Conservation (phyloP, 257 asterid species). For the Asclepias syriaca region DNA sequence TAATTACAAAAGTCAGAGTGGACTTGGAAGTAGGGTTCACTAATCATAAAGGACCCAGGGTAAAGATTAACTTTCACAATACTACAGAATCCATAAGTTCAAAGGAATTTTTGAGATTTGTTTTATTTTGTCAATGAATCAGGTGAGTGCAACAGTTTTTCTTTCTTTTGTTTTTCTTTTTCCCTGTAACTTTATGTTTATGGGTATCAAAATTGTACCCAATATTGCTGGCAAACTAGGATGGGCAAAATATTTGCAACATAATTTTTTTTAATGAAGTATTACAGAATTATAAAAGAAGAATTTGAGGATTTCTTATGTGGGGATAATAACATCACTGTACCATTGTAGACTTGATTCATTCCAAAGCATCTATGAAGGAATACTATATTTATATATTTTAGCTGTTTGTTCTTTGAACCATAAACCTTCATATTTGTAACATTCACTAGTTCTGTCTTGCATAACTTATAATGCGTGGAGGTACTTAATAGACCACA, state of each 20-base stretch:
- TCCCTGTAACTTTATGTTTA: background rate
- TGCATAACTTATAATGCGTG: background rate
- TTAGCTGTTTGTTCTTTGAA: background rate
- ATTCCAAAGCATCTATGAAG: background rate
- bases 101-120: background rate
- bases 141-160: background rate
- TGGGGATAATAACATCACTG: background rate
- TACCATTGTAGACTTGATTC: background rate
- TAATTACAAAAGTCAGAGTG: background rate
- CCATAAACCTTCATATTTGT: background rate
- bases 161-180: no score
- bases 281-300: background rate
- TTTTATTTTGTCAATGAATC: background rate
- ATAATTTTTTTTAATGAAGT: background rate
- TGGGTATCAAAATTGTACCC: background rate
- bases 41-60: background rate
- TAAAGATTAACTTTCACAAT: background rate
- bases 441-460: background rate
- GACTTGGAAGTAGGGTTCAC: background rate
- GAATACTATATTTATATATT: no score
- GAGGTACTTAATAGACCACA: background rate
- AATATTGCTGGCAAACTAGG: background rate
- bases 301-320: background rate
- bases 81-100: no score
- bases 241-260: background rate